Conservation (phyloP, 1,284 basidiomycete species). For the Quambalaria eucalypti region DNA sequence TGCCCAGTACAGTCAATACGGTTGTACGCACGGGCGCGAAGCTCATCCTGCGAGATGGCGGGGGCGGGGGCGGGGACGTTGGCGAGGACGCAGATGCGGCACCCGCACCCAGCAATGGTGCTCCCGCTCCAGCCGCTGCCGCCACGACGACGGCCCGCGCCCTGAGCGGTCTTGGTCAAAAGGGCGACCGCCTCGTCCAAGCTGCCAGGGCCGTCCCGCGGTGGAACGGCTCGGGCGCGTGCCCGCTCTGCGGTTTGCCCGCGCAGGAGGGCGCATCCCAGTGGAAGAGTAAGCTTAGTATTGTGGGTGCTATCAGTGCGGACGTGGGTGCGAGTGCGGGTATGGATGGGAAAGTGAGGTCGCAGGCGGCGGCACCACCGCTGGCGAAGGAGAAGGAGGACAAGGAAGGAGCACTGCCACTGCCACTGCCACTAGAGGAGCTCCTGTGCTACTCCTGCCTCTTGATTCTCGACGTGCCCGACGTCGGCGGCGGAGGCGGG, state of each 20-base stretch:
- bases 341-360: background rate
- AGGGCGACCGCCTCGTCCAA: conserved; percentile 20
- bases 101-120: conserved; percentile 2
- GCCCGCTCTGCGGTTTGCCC: conserved; percentile 36
- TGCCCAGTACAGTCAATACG: conserved; percentile 37
- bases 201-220: conserved; percentile 10
- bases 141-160: background rate
- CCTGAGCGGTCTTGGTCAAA: background rate
- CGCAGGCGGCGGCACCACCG: background rate
- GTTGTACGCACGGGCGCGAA: conserved; percentile 35
- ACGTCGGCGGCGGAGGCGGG: background rate
- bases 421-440: conserved; percentile 3
- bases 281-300: conserved; percentile 35
- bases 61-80: background rate
- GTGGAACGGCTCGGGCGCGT: conserved; percentile 13
- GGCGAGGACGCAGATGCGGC: background rate
- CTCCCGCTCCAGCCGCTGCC: no score
- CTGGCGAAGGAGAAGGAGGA: background rate
- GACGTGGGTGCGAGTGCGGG: background rate
- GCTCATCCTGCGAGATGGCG: conserved; percentile 25
- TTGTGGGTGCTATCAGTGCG: conserved; percentile 3
- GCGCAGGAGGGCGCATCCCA: conserved; percentile 17
- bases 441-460: conserved; percentile 22
- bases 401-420: background rate
- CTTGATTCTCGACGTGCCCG: conserved; percentile 11